Percentiles rank a stretch among this genome's conserved stretches.
These are phyloP conservation scores for Russula griseocarnosa DNA, from an alignment of 768 basidiomycete genomes.

Conservation along the genomic window DNA sequence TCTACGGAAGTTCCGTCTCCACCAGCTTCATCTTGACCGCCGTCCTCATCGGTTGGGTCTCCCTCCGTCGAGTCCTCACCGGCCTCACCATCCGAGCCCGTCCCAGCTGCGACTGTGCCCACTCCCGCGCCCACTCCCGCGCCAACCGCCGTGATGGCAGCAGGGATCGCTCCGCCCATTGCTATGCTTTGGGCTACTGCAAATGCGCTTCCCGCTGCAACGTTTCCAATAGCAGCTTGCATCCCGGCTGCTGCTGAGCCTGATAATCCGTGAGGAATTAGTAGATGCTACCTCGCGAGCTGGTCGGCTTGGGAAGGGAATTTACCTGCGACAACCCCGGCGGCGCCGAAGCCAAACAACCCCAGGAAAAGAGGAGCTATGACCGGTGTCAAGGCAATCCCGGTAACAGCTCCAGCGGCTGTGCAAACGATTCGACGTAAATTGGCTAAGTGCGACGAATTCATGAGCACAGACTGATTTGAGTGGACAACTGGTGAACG, in stretches of 20 bases:
- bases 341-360: conserved; percentile 4
- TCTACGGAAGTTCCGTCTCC: neutral
- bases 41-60: neutral
- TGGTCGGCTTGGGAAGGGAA: neutral
- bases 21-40: too few species aligned
- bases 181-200: conserved; percentile 12
- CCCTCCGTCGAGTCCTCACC: neutral
- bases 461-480: neutral
- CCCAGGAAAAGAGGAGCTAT: neutral
- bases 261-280: neutral
- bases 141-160: neutral
- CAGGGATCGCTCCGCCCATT: conserved; percentile 14
- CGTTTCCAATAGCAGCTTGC: conserved; percentile 19
- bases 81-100: neutral
- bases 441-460: too few species aligned
- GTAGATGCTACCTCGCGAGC: neutral
- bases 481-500: too few species aligned
- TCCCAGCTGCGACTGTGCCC: neutral
- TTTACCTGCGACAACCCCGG: conserved; percentile 14
- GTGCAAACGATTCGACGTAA: too few species aligned
- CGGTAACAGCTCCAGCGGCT: neutral
- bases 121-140: neutral
- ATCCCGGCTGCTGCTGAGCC: conserved; percentile 7
- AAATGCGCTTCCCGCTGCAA: conserved; percentile 19
- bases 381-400: neutral